These are phyloP conservation scores for Phytophthora europaea DNA, from an alignment of 352 stramenopile genomes.

Conservation along the genomic window DNA sequence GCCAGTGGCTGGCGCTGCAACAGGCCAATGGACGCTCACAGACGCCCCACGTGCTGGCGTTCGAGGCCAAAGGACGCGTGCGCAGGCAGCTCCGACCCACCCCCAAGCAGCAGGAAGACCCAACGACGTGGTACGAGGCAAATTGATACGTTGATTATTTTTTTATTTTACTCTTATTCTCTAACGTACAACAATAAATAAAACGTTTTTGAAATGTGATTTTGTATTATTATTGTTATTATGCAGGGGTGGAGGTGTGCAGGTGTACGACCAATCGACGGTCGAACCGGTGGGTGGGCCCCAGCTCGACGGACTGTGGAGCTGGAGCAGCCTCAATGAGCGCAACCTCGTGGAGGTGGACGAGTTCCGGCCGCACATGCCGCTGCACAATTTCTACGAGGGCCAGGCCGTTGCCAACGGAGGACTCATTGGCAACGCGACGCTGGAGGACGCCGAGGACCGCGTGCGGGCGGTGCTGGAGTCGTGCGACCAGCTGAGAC, in stretches of 20 bases:
- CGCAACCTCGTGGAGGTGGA: slow-evolving; percentile 75
- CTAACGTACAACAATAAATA: not conserved
- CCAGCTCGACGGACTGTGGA: slow-evolving; percentile 56
- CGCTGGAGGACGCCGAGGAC: slow-evolving; percentile 71
- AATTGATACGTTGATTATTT: not conserved
- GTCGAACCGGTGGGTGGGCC: slow-evolving; percentile 12
- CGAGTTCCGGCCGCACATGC: slow-evolving; percentile 82
- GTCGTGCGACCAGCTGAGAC: slow-evolving; percentile 70
- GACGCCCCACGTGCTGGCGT: slow-evolving; percentile 62
- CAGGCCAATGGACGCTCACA: slow-evolving; percentile 51
- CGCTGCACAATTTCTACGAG: slow-evolving; percentile 88
- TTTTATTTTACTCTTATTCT: not conserved
- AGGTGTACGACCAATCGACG: slow-evolving; percentile 72
- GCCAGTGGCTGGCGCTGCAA: slow-evolving; percentile 65
- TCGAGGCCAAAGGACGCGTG: slow-evolving; percentile 78
- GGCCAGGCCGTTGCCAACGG: slow-evolving; percentile 56
- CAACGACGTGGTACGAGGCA: slow-evolving; percentile 50
- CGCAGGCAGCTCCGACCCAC: slow-evolving; percentile 23
- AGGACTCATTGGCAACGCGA: slow-evolving; percentile 62
- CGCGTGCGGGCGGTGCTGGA: slow-evolving; percentile 69
- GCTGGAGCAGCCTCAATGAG: slow-evolving; percentile 60
- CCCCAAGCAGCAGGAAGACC: slow-evolving; percentile 35
- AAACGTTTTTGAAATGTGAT: not conserved
- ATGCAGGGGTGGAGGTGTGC: slow-evolving; percentile 61
- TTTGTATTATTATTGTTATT: not conserved